These are phyloP conservation scores for Rhynchospora pubera DNA, from an alignment of 176 grass and related monocot species.

Conservation along the genomic window DNA sequence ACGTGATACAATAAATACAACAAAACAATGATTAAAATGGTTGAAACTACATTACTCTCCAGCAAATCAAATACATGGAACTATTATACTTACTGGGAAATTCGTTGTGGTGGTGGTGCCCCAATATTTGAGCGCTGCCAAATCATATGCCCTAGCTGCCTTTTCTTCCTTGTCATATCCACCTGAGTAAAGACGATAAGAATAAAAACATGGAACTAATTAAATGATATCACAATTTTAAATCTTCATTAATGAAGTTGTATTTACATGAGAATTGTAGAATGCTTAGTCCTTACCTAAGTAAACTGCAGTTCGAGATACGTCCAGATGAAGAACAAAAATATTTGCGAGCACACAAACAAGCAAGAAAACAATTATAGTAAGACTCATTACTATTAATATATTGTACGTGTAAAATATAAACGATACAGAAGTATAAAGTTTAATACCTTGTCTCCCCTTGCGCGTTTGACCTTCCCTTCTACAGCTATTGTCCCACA, in stretches of 20 bases:
- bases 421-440: background rate
- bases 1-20: background rate
- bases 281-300: constrained; percentile 35
- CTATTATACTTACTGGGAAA: constrained; percentile 37
- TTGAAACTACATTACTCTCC: background rate
- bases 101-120: constrained; percentile 61
- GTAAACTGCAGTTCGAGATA: constrained; percentile 39
- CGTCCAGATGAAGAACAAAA: background rate
- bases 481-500: constrained; percentile 85
- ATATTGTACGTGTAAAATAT: background rate
- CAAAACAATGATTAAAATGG: background rate
- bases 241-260: background rate
- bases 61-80: background rate
- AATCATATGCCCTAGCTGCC: constrained; percentile 73
- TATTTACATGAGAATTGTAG: background rate
- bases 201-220: background rate
- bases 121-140: constrained; percentile 73
- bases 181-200: constrained; percentile 23
- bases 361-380: background rate
- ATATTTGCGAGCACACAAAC: background rate
- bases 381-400: background rate
- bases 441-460: constrained; percentile 50
- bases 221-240: background rate
- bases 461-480: constrained; percentile 75
- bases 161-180: constrained; percentile 83